A percentile compares a stretch with the other conserved stretches of the same genome.
Conservation (phyloP, 1,284 basidiomycete species). For the Fomitopsis schrenkii region DNA sequence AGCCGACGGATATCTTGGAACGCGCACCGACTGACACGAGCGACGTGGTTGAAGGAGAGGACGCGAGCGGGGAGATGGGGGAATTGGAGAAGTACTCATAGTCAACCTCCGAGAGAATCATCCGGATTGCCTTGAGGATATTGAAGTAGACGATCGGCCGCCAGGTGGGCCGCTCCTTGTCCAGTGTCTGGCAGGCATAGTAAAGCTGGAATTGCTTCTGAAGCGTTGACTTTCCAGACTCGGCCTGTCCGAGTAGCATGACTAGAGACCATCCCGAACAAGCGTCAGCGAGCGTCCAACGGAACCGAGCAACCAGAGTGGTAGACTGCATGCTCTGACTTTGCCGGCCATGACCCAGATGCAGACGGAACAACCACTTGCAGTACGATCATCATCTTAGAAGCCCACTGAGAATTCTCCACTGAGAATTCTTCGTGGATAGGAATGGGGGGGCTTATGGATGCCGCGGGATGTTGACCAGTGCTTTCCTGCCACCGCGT, state of each 20-base stretch:
- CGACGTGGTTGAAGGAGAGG: slow-evolving; percentile 14
- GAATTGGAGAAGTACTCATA: slow-evolving; percentile 38
- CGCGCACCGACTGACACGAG: slow-evolving; percentile 8
- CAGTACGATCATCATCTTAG: too few species aligned
- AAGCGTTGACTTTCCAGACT: slow-evolving; percentile 76
- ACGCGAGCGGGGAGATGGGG: slow-evolving; percentile 16
- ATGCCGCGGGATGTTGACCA: not conserved
- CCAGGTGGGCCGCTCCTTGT: slow-evolving; percentile 69
- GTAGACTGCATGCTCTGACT: not conserved
- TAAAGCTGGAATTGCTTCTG: slow-evolving; percentile 80
- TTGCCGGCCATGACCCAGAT: not conserved
- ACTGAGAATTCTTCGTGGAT: not conserved
- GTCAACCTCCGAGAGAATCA: slow-evolving; percentile 71
- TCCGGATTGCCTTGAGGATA: slow-evolving; percentile 72
- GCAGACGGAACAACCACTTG: too few species aligned
- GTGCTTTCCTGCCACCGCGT: not conserved
- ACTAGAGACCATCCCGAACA: slow-evolving; percentile 13
- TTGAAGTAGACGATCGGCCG: slow-evolving; percentile 77
- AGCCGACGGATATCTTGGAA: slow-evolving; percentile 9
- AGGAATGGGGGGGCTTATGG: not conserved
- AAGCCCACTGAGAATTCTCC: not conserved
- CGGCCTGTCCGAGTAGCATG: slow-evolving; percentile 63
- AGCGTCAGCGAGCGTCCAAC: not conserved
- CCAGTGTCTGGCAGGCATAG: slow-evolving; percentile 66
- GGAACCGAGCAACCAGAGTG: not conserved